Evolutionary conservation across 371 early-diverging fungal genomes (phyloP).

Genomic region (Mucor velutinosus): DNA sequence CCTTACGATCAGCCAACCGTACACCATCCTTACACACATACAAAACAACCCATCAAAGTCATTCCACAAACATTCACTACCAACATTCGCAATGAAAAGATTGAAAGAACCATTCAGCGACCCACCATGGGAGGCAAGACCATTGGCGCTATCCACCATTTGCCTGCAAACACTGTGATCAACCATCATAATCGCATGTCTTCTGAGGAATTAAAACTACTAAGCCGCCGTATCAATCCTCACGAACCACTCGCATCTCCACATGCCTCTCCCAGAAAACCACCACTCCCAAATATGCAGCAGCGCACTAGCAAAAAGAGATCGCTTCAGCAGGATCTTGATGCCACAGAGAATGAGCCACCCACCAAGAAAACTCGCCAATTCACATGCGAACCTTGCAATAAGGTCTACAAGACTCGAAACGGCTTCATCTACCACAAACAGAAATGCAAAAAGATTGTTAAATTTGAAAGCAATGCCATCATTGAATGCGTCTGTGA

Average conservation of each 20-base stretch:
- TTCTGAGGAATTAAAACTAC: slow-evolving; percentile 34
- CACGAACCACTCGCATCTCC: slow-evolving; percentile 33
- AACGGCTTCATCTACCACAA: slow-evolving; percentile 47
- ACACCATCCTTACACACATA: not conserved
- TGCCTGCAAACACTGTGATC: slow-evolving; percentile 5
- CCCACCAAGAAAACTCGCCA: not conserved
- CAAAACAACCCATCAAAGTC: not conserved
- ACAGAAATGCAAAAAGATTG: slow-evolving; percentile 38
- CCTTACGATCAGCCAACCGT: slow-evolving; percentile 8
- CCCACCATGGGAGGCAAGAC: slow-evolving; percentile 37
- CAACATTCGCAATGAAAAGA: not conserved
- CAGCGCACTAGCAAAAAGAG: not conserved
- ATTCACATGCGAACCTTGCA: slow-evolving; percentile 50
- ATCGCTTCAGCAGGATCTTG: not conserved
- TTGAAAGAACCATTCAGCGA: slow-evolving; percentile 12
- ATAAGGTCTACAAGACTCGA: slow-evolving; percentile 50
- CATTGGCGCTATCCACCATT: slow-evolving; percentile 15
- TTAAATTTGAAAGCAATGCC: slow-evolving; percentile 10
- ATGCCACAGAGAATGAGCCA: not conserved
- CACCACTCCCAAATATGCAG: slow-evolving; percentile 31
- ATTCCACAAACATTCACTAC: slow-evolving; percentile 15
- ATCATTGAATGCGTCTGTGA: slow-evolving; percentile 45
- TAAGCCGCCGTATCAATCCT: slow-evolving; percentile 49
- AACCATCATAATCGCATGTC: slow-evolving; percentile 23
- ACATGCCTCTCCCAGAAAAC: slow-evolving; percentile 37